Percentiles rank a stretch among this genome's conserved stretches.
Conservation (phyloP, 768 basidiomycete species). For the Butyriboletus loyo region DNA sequence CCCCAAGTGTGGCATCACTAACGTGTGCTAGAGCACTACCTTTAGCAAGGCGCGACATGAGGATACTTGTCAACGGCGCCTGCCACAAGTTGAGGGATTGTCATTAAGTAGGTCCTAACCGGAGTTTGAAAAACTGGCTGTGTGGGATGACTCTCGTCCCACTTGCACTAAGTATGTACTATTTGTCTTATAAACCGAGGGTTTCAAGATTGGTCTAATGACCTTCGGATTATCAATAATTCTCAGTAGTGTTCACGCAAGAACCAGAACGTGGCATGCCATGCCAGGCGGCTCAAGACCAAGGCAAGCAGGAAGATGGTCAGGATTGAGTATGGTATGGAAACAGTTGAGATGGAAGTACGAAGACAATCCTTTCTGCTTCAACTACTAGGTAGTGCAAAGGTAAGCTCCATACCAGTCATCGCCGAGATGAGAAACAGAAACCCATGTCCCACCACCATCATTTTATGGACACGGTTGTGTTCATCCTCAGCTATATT, state of each 20-base stretch:
- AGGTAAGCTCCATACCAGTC: background rate
- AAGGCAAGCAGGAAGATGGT: background rate
- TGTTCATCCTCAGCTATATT: background rate
- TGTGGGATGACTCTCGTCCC: no score
- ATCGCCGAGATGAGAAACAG: background rate
- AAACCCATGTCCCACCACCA: background rate
- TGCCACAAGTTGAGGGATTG: background rate
- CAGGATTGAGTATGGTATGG: no score
- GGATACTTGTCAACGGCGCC: background rate
- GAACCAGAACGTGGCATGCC: no score
- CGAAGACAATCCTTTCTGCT: background rate
- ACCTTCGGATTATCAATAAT: no score
- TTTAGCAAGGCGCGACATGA: conserved; percentile 53
- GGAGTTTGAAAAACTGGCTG: background rate
- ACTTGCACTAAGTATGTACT: no score
- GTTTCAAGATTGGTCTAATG: no score
- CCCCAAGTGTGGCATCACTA: conserved; percentile 64
- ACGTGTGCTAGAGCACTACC: conserved; percentile 47
- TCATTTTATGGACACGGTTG: background rate
- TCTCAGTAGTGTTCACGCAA: no score
- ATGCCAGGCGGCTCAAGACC: background rate
- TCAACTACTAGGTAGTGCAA: background rate
- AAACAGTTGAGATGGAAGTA: background rate
- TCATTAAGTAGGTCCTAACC: background rate
- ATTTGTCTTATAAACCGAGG: no score